Conservation (phyloP, 2,329 filamentous ascomycete genomes). For the Xylaria sp. region DNA sequence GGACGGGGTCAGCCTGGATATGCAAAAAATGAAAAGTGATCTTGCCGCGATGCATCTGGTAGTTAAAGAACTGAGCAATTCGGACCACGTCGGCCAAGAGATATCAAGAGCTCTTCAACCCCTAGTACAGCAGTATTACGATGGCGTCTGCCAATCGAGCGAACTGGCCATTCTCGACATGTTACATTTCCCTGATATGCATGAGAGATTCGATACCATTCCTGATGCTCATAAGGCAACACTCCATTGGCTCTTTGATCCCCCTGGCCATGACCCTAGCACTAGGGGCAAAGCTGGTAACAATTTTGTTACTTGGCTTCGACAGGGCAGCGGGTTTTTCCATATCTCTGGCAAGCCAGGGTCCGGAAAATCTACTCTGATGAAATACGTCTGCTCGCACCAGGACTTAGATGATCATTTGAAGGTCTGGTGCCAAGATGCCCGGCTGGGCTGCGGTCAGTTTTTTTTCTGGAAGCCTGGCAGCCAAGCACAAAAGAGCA, state of each 20-base stretch:
- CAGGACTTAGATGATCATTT: constrained; percentile 7
- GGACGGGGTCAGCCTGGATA: not conserved
- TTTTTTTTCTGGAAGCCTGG: constrained; percentile 43
- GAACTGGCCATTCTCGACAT: constrained; percentile 28
- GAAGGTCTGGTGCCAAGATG: constrained; percentile 26
- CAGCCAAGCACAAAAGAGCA: constrained; percentile 34
- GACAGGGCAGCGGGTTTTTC: constrained; percentile 30
- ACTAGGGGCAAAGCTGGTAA: constrained; percentile 17
- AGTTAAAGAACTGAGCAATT: not conserved
- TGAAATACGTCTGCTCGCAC: constrained; percentile 38
- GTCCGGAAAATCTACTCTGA: constrained; percentile 40
- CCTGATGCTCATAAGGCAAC: constrained; percentile 29
- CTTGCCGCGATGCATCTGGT: not conserved
- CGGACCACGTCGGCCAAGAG: not conserved
- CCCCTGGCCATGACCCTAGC: not conserved
- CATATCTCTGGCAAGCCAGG: constrained; percentile 40
- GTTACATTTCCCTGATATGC: constrained; percentile 31
- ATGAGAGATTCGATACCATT: constrained; percentile 37
- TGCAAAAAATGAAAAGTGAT: not conserved
- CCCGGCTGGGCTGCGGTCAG: constrained; percentile 14
- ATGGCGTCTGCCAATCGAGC: constrained; percentile 8
- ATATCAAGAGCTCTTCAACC: not conserved
- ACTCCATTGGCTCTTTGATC: constrained; percentile 31
- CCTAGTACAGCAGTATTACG: constrained; percentile 3
- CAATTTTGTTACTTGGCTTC: constrained; percentile 35